These are phyloP conservation scores for Papiliotrema fonsecae DNA, from an alignment of 1,284 basidiomycete species.

Conservation along the genomic window DNA sequence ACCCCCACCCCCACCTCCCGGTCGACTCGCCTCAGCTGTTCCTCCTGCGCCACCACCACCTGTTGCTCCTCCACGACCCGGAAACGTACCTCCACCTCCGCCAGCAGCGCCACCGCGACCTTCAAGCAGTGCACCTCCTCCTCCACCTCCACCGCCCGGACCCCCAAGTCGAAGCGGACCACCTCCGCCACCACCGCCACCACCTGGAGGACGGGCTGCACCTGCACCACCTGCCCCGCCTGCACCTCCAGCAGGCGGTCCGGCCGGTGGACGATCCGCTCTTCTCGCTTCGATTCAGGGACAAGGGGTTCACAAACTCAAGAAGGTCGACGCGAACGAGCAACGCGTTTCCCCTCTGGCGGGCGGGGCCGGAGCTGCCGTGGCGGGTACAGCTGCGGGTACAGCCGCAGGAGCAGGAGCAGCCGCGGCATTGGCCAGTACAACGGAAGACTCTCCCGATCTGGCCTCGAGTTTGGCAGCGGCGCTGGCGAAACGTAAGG, in stretches of 20 bases:
- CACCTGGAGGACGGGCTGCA: slow-evolving; percentile 59
- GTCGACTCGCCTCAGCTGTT: slow-evolving; percentile 49
- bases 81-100: slow-evolving; percentile 22
- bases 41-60: slow-evolving; percentile 37
- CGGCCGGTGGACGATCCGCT: slow-evolving; percentile 53
- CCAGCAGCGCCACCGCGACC: slow-evolving; percentile 20
- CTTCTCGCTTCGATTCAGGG: slow-evolving; percentile 66
- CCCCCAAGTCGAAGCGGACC: slow-evolving; percentile 20
- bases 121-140: slow-evolving; percentile 14
- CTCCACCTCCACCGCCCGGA: slow-evolving; percentile 37
- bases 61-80: slow-evolving; percentile 33
- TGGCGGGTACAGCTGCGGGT: slow-evolving; percentile 47
- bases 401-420: slow-evolving; percentile 27
- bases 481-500: slow-evolving; percentile 71
- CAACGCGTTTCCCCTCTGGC: slow-evolving; percentile 47
- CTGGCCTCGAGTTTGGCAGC: slow-evolving; percentile 63
- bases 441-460: slow-evolving; percentile 50
- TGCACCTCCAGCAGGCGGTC: slow-evolving; percentile 38
- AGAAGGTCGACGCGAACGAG: slow-evolving; percentile 54
- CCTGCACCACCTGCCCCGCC: slow-evolving; percentile 53
- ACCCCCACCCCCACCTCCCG: slow-evolving; percentile 47
- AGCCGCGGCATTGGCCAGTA: slow-evolving; percentile 10
- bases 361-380: slow-evolving; percentile 51
- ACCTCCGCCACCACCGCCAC: slow-evolving; percentile 54
- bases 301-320: slow-evolving; percentile 64